These are phyloP conservation scores for Gaeumannomyces tritici DNA, from an alignment of 2,329 filamentous ascomycete species.

Conservation along the genomic window DNA sequence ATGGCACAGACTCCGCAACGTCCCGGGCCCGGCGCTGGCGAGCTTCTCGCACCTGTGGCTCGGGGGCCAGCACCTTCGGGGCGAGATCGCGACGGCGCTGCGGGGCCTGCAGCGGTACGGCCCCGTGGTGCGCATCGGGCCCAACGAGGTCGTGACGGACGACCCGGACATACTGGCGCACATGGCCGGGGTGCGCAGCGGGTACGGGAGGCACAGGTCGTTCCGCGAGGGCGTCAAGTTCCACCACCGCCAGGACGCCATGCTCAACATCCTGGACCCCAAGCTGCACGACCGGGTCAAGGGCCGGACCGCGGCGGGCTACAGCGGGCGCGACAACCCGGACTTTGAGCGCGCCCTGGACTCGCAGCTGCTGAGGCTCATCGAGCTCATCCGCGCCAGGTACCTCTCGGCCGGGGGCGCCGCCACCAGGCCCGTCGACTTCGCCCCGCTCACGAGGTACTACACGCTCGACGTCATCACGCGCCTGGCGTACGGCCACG, in stretches of 20 bases:
- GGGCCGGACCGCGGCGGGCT: slow-evolving; percentile 4
- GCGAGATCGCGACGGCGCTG: not conserved
- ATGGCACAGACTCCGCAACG: not conserved
- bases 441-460: not conserved
- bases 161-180: slow-evolving; percentile 8
- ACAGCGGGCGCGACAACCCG: not conserved
- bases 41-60: not conserved
- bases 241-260: slow-evolving; percentile 7
- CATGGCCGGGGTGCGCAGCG: slow-evolving; percentile 6
- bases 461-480: not conserved
- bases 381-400: not conserved
- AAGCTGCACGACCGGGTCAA: slow-evolving; percentile 13
- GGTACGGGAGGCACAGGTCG: not conserved
- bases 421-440: not conserved
- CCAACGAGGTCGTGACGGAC: slow-evolving; percentile 11
- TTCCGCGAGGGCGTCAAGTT: slow-evolving; percentile 1
- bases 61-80: not conserved
- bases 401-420: not conserved
- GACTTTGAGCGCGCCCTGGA: not conserved
- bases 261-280: slow-evolving; percentile 6
- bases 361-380: not conserved
- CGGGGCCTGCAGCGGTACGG: slow-evolving; percentile 1
- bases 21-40: not conserved
- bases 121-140: slow-evolving; percentile 10
- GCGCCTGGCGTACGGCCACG: not conserved